Base-by-base conservation (phyloP, 2,329 filamentous ascomycete species). In the Monosporascus sp. region DNA sequence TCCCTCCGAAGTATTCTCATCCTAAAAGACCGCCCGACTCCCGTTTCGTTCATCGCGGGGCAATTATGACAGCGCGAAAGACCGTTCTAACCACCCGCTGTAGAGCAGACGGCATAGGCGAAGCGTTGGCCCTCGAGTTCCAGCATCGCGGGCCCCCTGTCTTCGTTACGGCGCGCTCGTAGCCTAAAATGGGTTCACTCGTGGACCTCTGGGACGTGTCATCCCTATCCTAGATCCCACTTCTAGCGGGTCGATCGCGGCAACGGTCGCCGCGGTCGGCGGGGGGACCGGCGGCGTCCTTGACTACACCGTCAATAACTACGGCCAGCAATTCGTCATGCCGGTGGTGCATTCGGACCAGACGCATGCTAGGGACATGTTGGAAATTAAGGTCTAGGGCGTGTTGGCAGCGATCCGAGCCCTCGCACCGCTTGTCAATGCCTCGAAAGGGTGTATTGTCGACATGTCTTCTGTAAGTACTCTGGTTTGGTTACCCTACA, bases 351-450 rank as follows among this genome's bases (percentile, higher is more conserved):
- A 74, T 53, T 59, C 61, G 55, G 63, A 22, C 14, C 24, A 70
- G 6, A 55, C 60, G 18, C 41, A 58, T 37, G 58, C 58, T n/a
- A 37, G 54, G 3, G 44, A 54, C 49, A 17, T 71, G 20, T 72
- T 74, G 41, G 65, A 73, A 37, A 62, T 69, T 47, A 74, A 74
- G 24, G 56, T 73, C 20, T 74, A 70, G 58, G 71, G 65, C 22
- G 57, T 70, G 1, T 62, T 76, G 43, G 65, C 68, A 31, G 63
- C 73, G 43, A 71, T 67, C 5, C 68, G 72, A 46, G 68, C 67
- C 14, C 75, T 75, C 50, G 57, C 67, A 5, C 69, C 70, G 3
- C 53, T 75, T 9, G 25, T 27, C 8, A 27, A 9, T 27, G 25
- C 25, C 2, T 9, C 25, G 8, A 27, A 27, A 27, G 8, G 25